These are phyloP conservation scores for Amanita brunnescens DNA, from an alignment of 768 basidiomycete genomes.

Conservation along the genomic window DNA sequence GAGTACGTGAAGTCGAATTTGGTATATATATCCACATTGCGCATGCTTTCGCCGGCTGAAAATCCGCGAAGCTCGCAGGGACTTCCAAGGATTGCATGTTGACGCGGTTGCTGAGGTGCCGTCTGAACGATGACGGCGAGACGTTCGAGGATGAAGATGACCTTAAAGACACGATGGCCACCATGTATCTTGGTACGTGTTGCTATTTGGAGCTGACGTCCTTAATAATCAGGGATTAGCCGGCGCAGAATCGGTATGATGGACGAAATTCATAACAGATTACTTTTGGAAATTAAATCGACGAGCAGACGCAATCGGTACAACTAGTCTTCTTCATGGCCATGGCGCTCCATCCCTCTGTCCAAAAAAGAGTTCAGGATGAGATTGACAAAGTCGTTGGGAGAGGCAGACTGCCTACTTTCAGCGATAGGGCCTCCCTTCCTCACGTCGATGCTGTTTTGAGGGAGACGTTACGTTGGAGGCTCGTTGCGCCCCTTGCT, in stretches of 20 bases:
- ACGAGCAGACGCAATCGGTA: neutral
- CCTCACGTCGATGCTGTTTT: too few relatives aligned
- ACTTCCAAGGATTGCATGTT: neutral
- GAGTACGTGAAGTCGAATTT: neutral
- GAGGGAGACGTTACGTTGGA: constrained; percentile 11
- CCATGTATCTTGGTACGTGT: neutral
- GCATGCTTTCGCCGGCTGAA: too few relatives aligned
- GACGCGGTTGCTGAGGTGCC: neutral
- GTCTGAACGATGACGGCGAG: neutral
- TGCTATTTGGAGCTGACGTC: neutral
- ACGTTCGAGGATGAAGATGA: neutral
- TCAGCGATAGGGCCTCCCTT: too few relatives aligned
- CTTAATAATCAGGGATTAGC: neutral
- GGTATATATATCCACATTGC: neutral
- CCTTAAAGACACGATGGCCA: neutral
- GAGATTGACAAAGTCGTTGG: constrained; percentile 17
- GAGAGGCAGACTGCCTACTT: constrained; percentile 17
- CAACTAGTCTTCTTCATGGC: neutral
- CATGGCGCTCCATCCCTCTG: neutral
- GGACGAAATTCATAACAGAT: too few relatives aligned
- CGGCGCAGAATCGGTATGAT: neutral
- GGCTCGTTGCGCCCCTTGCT: constrained; percentile 11
- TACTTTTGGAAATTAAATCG: neutral
- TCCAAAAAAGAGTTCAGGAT: constrained; percentile 15
- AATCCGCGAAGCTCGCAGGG: neutral